A percentile compares a stretch with the other conserved stretches of the same genome.
phyloP scores from a whole-genome alignment of 176 grass and related monocot species.

The Raddia distichophylla region DNA sequence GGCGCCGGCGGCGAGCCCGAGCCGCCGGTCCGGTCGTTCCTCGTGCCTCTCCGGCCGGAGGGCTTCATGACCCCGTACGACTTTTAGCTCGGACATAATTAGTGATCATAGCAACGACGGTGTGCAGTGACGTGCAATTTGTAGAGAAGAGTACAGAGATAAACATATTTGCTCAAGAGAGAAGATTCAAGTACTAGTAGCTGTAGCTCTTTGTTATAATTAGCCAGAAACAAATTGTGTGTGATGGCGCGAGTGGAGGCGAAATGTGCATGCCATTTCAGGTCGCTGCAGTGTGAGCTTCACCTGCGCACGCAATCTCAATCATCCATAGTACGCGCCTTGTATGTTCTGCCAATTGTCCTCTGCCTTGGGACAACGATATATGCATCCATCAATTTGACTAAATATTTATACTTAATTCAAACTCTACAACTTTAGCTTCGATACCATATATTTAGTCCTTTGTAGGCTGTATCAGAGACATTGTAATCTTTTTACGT shows the following conservation, averaged over 20 bases:
- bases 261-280: background rate
- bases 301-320: no score
- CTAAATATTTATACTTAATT: no score
- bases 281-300: background rate
- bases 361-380: no score
- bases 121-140: background rate
- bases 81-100: constrained; percentile 20
- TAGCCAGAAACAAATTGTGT: background rate
- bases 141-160: background rate
- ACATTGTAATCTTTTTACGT: no score
- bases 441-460: no score
- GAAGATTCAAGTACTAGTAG: background rate
- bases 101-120: background rate
- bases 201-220: background rate
- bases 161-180: background rate
- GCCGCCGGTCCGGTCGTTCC: constrained; percentile 34
- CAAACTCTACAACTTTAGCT: no score
- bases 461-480: no score
- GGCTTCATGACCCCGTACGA: constrained; percentile 46
- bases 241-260: no score
- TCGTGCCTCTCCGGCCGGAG: constrained; percentile 51
- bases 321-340: no score
- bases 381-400: no score
- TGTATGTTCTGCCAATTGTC: no score
- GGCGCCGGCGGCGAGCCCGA: background rate